Evolutionary conservation across 2,329 filamentous ascomycete species (phyloP), one percentile per base, ranked within the genome.

Genomic region (Fusarium denticulatum): DNA sequence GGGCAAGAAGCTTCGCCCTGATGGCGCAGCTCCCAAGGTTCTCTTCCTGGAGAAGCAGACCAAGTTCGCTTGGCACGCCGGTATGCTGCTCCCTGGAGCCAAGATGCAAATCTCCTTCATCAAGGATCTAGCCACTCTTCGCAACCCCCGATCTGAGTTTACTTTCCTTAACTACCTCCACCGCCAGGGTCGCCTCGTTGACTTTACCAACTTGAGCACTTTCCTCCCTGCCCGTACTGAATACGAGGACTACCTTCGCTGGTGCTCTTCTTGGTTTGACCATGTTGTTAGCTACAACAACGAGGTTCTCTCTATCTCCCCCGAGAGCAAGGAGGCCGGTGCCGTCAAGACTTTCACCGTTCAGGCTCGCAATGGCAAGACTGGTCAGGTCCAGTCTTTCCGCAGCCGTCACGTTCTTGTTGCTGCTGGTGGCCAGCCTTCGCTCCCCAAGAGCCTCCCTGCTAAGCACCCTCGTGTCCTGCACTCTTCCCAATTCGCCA

Each of bases 61-160:
- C 37, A 85, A 88, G 53, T 98, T 98, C 80, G 90, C 93, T 66
- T 98, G 96, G 96, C 96, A 98, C 82, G 91, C 94, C 1, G 96
- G 96, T 67, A 98, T 98, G 96, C 90, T 98, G 67, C 89, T 98
- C 7, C 94, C 95, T 0, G 95, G 95, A 10, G 94, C 95, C 59
- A 95, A 93, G 84, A 98, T 98, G 96, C 96, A 98, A 81, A 98
- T 98, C 77, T 97, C 94, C 15, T 98, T 97, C 85, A 89, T 98
- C 85, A 98, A 98, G 85, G 96, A 98, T 80, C 89, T 98, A 82
- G 96, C 96, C 7, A 96, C 94, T 7, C 87, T 97, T 75, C 89
- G 96, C 65, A 92, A 98, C 80, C 96, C 96, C 13, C 90, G 93
- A 72, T 97, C 94, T 74, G 89, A 95, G 78, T 98, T 98, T 83